Percentiles rank a stretch among this genome's conserved stretches.
phyloP scores from a whole-genome alignment of 2,329 filamentous ascomycete genomes.

The Penicillium thymicola region DNA sequence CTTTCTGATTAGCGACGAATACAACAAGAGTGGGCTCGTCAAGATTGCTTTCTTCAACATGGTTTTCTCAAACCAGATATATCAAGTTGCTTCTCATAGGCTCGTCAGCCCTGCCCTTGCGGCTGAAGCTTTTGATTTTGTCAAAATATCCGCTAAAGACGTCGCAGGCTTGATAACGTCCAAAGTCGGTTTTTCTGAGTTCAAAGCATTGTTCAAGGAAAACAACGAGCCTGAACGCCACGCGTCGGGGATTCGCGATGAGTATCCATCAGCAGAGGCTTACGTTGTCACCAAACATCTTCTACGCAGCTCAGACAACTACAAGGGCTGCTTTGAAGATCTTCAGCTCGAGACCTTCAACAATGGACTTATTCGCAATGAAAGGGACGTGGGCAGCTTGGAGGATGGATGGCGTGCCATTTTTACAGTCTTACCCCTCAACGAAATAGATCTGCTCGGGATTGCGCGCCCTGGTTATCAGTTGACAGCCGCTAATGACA shows the following conservation, averaged over 20 bases:
- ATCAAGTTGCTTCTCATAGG: conserved; percentile 37
- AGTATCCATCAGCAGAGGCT: conserved; percentile 44
- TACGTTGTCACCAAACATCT: conserved; percentile 48
- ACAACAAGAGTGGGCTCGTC: conserved; percentile 18
- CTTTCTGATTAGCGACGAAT: conserved; percentile 14
- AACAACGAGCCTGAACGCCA: conserved; percentile 41
- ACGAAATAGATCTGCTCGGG: conserved; percentile 52
- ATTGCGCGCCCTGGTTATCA: conserved; percentile 43
- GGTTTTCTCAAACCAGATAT: conserved; percentile 39
- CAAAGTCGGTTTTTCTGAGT: conserved; percentile 31
- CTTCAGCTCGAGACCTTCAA: conserved; percentile 35
- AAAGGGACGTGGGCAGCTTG: conserved; percentile 30
- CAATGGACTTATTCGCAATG: conserved; percentile 20
- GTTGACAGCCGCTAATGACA: conserved; percentile 41
- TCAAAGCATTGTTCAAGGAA: conserved; percentile 47
- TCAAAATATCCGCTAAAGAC: conserved; percentile 35
- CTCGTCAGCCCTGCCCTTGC: conserved; percentile 25
- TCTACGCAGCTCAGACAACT: conserved; percentile 30
- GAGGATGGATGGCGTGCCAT: conserved; percentile 44
- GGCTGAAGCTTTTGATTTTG: conserved; percentile 27
- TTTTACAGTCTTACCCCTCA: conserved; percentile 53
- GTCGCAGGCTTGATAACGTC: conserved; percentile 36
- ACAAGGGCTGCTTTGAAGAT: conserved; percentile 44
- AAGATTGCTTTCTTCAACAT: conserved; percentile 33
- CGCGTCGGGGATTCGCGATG: conserved; percentile 49